Percentiles rank a stretch among this genome's conserved stretches.
Evolutionary conservation across 1,139 yeast species (phyloP).

Genomic region (Yamadazyma diospyri): DNA sequence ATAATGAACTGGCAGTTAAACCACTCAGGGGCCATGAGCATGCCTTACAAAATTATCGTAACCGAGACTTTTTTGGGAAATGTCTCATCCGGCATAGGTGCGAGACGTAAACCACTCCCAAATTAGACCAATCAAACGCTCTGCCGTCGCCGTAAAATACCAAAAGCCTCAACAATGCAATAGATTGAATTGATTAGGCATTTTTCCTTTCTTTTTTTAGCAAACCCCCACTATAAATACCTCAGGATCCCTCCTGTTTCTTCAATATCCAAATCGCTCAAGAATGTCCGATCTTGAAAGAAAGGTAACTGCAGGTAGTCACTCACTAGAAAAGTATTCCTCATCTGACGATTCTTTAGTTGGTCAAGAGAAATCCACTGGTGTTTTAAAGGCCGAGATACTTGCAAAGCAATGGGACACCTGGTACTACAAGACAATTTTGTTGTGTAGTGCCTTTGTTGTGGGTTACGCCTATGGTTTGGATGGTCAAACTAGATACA

Average conservation of each 20-base stretch:
- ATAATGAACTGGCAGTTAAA: too few relatives aligned
- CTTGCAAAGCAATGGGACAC: conserved; percentile 27
- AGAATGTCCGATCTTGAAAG: conserved; percentile 7
- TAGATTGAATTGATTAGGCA: conserved; percentile 5
- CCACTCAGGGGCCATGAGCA: too few relatives aligned
- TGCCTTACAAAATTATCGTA: too few relatives aligned
- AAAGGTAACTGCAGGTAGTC: conserved; percentile 2
- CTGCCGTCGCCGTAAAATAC: conserved; percentile 1
- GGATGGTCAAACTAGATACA: conserved; percentile 19
- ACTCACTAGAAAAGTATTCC: conserved; percentile 3
- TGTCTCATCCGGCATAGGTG: too few relatives aligned
- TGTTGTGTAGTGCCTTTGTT: conserved; percentile 22
- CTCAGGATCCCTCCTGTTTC: not conserved
- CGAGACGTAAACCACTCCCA: too few relatives aligned
- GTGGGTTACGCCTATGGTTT: conserved; percentile 29
- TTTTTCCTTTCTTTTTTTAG: conserved; percentile 1
- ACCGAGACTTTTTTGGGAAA: too few relatives aligned
- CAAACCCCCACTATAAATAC: conserved; percentile 1
- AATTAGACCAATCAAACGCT: conserved; percentile 4
- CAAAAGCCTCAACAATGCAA: not conserved
- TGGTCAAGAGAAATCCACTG: conserved; percentile 20
- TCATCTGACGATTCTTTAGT: conserved; percentile 9
- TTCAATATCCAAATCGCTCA: not conserved
- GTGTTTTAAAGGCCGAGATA: conserved; percentile 33
- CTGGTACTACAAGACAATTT: conserved; percentile 17